Evolutionary conservation across 805 yeast species (phyloP).

Genomic region (Cyberlindnera xylosilytica): DNA sequence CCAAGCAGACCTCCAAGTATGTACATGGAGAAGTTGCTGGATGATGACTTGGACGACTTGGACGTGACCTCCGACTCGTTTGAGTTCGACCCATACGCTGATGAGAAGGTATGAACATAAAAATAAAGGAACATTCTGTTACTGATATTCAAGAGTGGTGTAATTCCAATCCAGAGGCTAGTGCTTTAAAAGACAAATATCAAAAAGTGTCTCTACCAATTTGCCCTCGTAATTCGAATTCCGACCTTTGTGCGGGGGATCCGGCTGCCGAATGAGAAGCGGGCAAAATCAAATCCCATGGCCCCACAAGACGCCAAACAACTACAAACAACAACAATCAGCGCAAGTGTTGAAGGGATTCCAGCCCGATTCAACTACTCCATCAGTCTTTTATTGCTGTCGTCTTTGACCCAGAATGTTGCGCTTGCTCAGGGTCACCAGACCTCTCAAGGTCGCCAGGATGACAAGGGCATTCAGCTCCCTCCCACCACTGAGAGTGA

Average conservation of each 20-base stretch:
- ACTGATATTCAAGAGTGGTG: no score
- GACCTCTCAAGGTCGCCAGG: not conserved
- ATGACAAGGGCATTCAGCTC: conserved; percentile 4
- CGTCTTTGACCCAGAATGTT: no score
- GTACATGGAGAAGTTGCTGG: conserved; percentile 43
- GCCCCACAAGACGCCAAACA: conserved; percentile 4
- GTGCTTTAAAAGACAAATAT: no score
- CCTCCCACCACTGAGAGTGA: conserved; percentile 3
- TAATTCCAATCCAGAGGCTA: no score
- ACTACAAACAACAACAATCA: not conserved
- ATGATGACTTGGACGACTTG: conserved; percentile 22
- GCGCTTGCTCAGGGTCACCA: conserved; percentile 3
- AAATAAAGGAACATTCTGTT: not conserved
- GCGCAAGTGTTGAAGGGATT: no score
- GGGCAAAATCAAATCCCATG: conserved; percentile 6
- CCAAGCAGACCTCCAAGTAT: conserved; percentile 48
- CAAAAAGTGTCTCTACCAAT: not conserved
- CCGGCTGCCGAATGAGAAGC: conserved; percentile 1
- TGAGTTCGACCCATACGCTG: conserved; percentile 5
- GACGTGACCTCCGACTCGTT: conserved; percentile 5
- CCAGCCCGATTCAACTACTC: no score
- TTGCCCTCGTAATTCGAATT: not conserved
- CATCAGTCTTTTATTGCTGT: no score
- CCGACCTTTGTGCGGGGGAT: not conserved
- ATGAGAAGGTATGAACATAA: conserved; percentile 20